phyloP scores from a whole-genome alignment of 768 basidiomycete species.

The Psilocybe subaeruginosa region DNA sequence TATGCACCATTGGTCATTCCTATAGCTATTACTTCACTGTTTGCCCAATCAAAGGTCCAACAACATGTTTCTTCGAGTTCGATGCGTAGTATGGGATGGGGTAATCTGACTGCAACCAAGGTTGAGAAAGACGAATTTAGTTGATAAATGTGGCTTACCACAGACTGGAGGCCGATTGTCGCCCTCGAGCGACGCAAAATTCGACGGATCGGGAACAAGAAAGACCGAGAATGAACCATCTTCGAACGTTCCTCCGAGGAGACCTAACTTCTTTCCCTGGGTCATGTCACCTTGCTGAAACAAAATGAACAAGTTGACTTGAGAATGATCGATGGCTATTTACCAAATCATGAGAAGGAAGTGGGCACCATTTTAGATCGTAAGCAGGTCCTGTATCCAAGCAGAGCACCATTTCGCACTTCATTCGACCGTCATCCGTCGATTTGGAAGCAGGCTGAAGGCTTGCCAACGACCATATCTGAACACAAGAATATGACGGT shows the following conservation, averaged over 20 bases:
- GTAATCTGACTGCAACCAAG: constrained; percentile 50
- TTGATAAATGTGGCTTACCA: constrained; percentile 5
- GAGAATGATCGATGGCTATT: not conserved
- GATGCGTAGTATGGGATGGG: constrained; percentile 71
- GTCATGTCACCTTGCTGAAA: constrained; percentile 22
- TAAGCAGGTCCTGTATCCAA: constrained; percentile 79
- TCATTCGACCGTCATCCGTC: constrained; percentile 50
- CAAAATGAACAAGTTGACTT: not conserved
- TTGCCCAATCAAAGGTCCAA: constrained; percentile 89
- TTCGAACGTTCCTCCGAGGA: constrained; percentile 84
- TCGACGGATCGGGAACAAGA: constrained; percentile 77
- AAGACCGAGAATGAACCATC: constrained; percentile 86
- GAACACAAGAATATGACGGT: constrained; percentile 70
- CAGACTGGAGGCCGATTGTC: constrained; percentile 53
- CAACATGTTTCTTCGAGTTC: constrained; percentile 77
- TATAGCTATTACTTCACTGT: constrained; percentile 78
- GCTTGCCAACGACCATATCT: constrained; percentile 75
- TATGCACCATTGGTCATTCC: constrained; percentile 83
- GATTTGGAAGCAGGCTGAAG: constrained; percentile 10
- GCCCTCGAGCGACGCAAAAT: constrained; percentile 34
- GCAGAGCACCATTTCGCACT: constrained; percentile 86
- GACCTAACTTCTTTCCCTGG: constrained; percentile 66
- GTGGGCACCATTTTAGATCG: constrained; percentile 91
- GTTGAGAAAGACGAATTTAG: not conserved
- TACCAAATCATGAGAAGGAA: constrained; percentile 74